Percentiles rank a stretch among this genome's conserved stretches.
These are phyloP conservation scores for Capronia epimyces DNA, from an alignment of 2,329 filamentous ascomycete genomes.

Conservation along the genomic window DNA sequence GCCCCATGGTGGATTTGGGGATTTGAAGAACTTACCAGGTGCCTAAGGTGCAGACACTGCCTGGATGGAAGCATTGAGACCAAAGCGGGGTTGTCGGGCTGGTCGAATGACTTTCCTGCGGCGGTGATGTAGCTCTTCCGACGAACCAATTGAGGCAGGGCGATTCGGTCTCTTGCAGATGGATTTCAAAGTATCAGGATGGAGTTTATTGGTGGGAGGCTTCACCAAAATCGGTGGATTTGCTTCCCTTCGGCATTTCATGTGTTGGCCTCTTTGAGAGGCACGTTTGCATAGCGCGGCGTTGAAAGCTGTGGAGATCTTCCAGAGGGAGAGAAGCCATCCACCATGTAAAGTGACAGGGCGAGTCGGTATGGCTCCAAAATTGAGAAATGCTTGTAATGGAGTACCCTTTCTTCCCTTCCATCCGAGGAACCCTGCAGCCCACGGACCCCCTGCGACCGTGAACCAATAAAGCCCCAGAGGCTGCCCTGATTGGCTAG, in stretches of 20 bases:
- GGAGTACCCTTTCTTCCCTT: neutral
- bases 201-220: neutral
- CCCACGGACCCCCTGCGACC: no score
- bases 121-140: no score
- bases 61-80: neutral
- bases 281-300: no score
- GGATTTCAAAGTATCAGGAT: neutral
- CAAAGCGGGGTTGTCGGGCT: neutral
- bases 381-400: neutral
- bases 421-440: neutral
- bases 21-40: slow-evolving; percentile 24
- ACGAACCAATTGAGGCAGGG: neutral
- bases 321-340: no score
- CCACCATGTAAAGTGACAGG: no score
- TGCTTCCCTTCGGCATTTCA: neutral
- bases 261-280: no score
- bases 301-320: neutral
- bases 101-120: neutral
- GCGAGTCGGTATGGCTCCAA: neutral
- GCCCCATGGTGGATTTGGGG: slow-evolving; percentile 22
- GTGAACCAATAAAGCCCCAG: no score
- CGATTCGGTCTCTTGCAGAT: neutral
- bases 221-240: neutral
- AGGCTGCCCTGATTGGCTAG: neutral
- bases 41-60: slow-evolving; percentile 4